Conservation (phyloP, 805 yeast species). For the Starmerella bacillaris region DNA sequence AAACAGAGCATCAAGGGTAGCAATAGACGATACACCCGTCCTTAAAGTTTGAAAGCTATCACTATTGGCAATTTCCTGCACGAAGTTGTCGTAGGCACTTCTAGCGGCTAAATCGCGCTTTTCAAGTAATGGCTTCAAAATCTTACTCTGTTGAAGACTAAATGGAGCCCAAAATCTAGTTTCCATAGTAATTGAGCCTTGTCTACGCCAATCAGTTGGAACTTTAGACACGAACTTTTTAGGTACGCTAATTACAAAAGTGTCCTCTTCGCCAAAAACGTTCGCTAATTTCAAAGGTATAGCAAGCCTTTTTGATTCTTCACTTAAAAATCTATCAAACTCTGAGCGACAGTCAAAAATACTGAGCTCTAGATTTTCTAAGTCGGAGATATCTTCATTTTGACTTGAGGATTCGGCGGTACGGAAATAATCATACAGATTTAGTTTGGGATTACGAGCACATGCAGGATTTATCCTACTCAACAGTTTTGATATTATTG, state of each 20-base stretch:
- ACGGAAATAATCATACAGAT: no score
- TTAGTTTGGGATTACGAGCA: no score
- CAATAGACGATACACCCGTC: constrained; percentile 30
- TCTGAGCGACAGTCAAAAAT: constrained; percentile 31
- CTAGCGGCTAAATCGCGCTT: constrained; percentile 31
- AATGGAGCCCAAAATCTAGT: constrained; percentile 57
- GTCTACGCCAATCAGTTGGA: constrained; percentile 63
- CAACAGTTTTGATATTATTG: constrained; percentile 19
- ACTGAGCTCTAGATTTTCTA: constrained; percentile 20
- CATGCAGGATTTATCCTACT: constrained; percentile 13
- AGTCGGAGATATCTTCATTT: not conserved
- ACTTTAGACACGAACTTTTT: constrained; percentile 37
- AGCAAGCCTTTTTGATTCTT: constrained; percentile 30
- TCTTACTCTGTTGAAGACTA: constrained; percentile 33
- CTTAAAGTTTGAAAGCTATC: constrained; percentile 27
- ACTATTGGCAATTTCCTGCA: constrained; percentile 23
- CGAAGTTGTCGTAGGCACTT: constrained; percentile 28
- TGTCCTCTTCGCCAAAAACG: constrained; percentile 39
- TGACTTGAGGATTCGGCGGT: no score
- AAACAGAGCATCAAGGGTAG: constrained; percentile 45
- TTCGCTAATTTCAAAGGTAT: constrained; percentile 43
- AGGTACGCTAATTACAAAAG: constrained; percentile 56
- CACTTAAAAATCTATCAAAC: constrained; percentile 36
- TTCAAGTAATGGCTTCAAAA: constrained; percentile 45
- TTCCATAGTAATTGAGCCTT: constrained; percentile 49